phyloP scores from a whole-genome alignment of 192 early-diverging fungal species.

The Gonapodya sp. region DNA sequence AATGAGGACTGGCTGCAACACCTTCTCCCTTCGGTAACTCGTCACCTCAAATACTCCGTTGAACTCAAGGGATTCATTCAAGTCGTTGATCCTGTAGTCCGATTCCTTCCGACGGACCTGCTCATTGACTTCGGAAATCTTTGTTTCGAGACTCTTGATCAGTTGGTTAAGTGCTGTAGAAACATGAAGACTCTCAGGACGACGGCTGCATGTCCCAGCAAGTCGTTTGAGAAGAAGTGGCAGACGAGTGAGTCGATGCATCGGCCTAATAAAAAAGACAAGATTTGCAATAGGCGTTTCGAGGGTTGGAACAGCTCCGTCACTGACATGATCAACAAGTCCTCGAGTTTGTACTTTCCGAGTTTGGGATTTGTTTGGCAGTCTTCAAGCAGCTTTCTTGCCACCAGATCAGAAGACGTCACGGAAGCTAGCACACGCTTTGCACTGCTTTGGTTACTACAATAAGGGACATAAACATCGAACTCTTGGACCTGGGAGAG shows the following conservation, averaged over 20 bases:
- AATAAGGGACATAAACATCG: conserved; percentile 27
- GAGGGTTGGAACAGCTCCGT: background rate
- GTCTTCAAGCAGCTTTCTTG: conserved; percentile 17
- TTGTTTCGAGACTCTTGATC: conserved; percentile 28
- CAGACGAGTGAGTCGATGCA: conserved; percentile 41
- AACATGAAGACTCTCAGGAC: conserved; percentile 14
- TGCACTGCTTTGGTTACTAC: conserved; percentile 33
- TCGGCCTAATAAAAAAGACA: conserved; percentile 37
- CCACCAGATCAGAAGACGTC: conserved; percentile 13
- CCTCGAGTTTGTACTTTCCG: conserved; percentile 1
- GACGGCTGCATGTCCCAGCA: conserved; percentile 12
- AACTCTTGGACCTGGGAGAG: conserved; percentile 22
- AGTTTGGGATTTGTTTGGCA: conserved; percentile 10
- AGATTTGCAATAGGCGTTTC: conserved; percentile 13
- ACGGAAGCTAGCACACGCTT: conserved; percentile 19
- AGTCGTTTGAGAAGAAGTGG: conserved; percentile 38
- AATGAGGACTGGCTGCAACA: background rate
- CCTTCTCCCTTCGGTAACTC: conserved; percentile 26
- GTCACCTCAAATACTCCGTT: conserved; percentile 31
- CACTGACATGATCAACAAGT: background rate
- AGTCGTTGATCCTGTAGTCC: conserved; percentile 26
- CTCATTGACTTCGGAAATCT: conserved; percentile 31
- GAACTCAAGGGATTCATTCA: conserved; percentile 43
- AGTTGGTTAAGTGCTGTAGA: conserved; percentile 23
- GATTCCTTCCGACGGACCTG: conserved; percentile 29